Evolutionary conservation across 1,139 yeast species (phyloP), one percentile per base, ranked within the genome.

Genomic region (Candida neerlandica): DNA sequence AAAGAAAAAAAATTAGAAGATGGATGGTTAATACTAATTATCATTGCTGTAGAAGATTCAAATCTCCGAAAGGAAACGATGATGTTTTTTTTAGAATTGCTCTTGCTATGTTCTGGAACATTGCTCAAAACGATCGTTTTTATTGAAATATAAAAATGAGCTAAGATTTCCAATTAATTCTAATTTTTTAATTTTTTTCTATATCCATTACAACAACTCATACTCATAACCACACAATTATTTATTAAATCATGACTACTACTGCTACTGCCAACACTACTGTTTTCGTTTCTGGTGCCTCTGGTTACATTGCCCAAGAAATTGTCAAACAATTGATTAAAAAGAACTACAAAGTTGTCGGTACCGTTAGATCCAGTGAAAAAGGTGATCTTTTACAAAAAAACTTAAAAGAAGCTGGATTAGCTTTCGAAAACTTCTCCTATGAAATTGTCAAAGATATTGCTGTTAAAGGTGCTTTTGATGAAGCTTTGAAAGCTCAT

Each of bases 201-300:
- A n/a, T 5, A 33, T 33, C 5, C n/a, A n/a, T 10, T 19, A 23
- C 27, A 23, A 23, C 2, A 23, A 23, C 27, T n/a, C n/a, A n/a
- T n/a, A 23, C 5, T 23, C 5, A 23, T 10, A 23, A 23, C 27
- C 10, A 35, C 26, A 38, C 41, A 38, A 38, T 38, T 16, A 21
- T 12, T n/a, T 21, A 23, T n/a, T 16, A 26, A 26, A 26, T 16
- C 9, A 26, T 27, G n/a, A 38, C 6, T 9, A 39, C 27, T 32
- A 15, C 27, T 32, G 14, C 33, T 9, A 26, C 51, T 19, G 38
- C 45, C 18, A 34, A 50, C 10, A 46, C 48, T 33, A 30, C 52
- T 9, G 67, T 67, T 21, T 68, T 70, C 47, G 69, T 72, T 23
- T 61, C 75, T 21, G 77, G 77, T 16, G 77, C 73, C 21, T 60